Evolutionary conservation across 768 basidiomycete genomes (phyloP), one percentile per base, ranked within the genome.

Genomic region (Tulasnella sp.): DNA sequence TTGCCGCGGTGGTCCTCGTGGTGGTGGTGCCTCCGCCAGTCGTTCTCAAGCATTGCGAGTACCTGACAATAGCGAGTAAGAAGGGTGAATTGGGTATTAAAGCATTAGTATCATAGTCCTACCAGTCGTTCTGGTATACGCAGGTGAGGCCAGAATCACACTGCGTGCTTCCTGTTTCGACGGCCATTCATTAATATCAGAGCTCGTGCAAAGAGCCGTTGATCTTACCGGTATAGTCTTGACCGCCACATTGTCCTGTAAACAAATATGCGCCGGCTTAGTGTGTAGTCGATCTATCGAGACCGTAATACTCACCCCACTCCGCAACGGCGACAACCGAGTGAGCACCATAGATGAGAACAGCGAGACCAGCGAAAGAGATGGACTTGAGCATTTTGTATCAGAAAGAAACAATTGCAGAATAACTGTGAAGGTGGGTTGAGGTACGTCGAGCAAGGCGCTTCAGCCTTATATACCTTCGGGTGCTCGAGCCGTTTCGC

Each of bases 121-220:
- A 37, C 72, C 72, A 73, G 31, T 73, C 31, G 72, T 73, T 6
- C 18, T 18, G 31, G 37, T n/a, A 73, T 6, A 73, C 72, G 24
- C 72, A 73, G 6, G 72, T 34, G 72, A 73, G 72, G 20, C 72
- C 72, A 73, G 72, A 31, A 44, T 73, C 72, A n/a, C 72, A 54
- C n/a, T 54, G 54, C 5, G 54, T 54, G 54, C 54, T 54, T n/a
- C 54, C 54, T 54, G 12, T 54, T n/a, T 24, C 54, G n/a, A 54
- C 24, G 6, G n/a, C 54, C 54, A n/a, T 24, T 24, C 7, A n/a
- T 54, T n/a, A 54, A n/a, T 7, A 7, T 22, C 11, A 22, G 24
- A n/a, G 54, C 54, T 54, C 11, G 54, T 9, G 54, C 24, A n/a
- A n/a, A 22, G 7, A 7, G 24, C 54, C 24, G 24, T 54, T 54